phyloP scores from a whole-genome alignment of 2,329 filamentous ascomycete species.

The Ophiostoma pallidulum region DNA sequence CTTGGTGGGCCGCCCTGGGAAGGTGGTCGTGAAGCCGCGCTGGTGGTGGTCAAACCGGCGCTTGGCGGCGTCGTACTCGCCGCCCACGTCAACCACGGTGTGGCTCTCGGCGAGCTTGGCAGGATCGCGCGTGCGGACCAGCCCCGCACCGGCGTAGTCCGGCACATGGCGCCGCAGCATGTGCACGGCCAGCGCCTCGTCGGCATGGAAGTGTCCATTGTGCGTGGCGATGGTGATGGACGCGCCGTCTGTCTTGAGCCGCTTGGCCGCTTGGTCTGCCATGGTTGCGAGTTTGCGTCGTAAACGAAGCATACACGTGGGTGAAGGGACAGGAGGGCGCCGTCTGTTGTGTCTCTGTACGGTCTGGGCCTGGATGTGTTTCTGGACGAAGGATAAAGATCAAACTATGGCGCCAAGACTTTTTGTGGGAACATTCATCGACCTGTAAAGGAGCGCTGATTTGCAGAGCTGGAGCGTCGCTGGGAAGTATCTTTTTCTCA shows the following conservation, averaged over 20 bases:
- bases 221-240: constrained; percentile 76
- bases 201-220: constrained; percentile 97
- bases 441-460: no score
- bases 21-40: constrained; percentile 76
- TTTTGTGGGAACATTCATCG: no score
- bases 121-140: constrained; percentile 83
- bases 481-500: no score
- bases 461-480: no score
- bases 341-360: no score
- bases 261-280: constrained; percentile 64
- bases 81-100: constrained; percentile 96
- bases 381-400: no score
- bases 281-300: constrained; percentile 36
- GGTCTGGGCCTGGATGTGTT: no score
- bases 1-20: constrained; percentile 76
- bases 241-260: constrained; percentile 63
- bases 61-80: constrained; percentile 68
- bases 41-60: constrained; percentile 97
- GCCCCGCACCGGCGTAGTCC: constrained; percentile 59
- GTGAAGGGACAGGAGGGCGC: no score
- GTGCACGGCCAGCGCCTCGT: constrained; percentile 93
- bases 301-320: constrained; percentile 30
- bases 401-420: no score
- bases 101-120: constrained; percentile 70
- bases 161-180: constrained; percentile 79